Evolutionary conservation across 176 grass and related monocot genomes (phyloP).

Genomic region (Musa itinerans): DNA sequence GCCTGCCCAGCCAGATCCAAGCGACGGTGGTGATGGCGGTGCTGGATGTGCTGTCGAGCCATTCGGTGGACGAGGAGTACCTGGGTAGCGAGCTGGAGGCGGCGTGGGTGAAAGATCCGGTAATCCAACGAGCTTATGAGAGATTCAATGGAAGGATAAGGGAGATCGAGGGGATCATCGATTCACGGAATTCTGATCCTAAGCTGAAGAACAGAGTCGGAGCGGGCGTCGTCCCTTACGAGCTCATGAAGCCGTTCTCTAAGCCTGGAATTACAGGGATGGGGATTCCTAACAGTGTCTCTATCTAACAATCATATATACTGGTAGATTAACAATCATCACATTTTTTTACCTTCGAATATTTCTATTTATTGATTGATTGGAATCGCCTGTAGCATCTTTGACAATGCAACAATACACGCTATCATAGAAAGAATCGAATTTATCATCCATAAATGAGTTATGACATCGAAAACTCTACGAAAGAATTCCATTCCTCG

Average conservation of each 20-base stretch:
- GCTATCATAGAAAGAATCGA: neutral
- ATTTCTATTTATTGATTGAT: too few relatives aligned
- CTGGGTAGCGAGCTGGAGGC: conserved; percentile 33
- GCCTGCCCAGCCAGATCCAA: conserved; percentile 60
- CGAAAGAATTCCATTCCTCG: too few relatives aligned
- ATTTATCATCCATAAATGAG: neutral
- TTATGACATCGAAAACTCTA: too few relatives aligned
- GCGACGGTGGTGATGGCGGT: conserved; percentile 63
- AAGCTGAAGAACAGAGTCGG: conserved; percentile 53
- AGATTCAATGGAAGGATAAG: conserved; percentile 16
- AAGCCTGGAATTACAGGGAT: conserved; percentile 34
- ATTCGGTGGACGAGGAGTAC: conserved; percentile 84
- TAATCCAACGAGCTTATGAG: conserved; percentile 30
- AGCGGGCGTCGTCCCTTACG: conserved; percentile 55
- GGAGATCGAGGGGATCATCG: conserved; percentile 55
- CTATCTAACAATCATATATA: conserved; percentile 29
- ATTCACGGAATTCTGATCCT: conserved; percentile 37
- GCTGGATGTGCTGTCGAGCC: conserved; percentile 51
- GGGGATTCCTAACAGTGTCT: conserved; percentile 72
- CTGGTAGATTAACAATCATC: too few relatives aligned
- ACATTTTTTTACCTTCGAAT: too few relatives aligned
- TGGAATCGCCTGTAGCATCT: too few relatives aligned
- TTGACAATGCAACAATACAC: too few relatives aligned
- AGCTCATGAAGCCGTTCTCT: conserved; percentile 70
- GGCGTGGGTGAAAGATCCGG: conserved; percentile 38